A percentile compares a stretch with the other conserved stretches of the same genome.
Evolutionary conservation across 768 basidiomycete species (phyloP).

Genomic region (Leccinum disarticulatum): DNA sequence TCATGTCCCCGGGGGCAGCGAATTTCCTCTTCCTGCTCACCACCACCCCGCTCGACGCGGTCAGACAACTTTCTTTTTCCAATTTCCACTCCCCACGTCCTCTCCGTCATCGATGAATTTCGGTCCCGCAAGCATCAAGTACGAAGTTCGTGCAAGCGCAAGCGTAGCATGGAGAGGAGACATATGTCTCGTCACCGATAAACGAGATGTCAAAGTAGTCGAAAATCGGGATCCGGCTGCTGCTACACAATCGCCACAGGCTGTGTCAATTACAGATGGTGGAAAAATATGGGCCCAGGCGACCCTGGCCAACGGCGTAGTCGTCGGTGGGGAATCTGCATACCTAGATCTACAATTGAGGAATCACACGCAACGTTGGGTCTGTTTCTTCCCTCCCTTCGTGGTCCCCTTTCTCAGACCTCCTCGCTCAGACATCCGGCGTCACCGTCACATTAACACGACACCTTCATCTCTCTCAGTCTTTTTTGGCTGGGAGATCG

Average conservation of each 20-base stretch:
- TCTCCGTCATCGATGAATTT: conserved; percentile 74
- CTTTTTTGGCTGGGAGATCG: conserved; percentile 21
- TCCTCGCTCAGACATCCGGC: conserved; percentile 58
- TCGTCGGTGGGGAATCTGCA: conserved; percentile 67
- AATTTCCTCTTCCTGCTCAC: conserved; percentile 58
- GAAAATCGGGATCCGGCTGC: conserved; percentile 44
- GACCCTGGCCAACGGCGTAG: conserved; percentile 56
- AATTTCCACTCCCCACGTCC: conserved; percentile 64
- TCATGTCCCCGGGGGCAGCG: conserved; percentile 46
- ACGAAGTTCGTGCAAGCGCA: conserved; percentile 72
- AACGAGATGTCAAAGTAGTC: conserved; percentile 61
- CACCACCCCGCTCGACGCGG: conserved; percentile 78
- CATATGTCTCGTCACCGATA: conserved; percentile 63
- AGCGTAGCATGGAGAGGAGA: conserved; percentile 78
- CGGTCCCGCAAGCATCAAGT: conserved; percentile 64
- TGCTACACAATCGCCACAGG: conserved; percentile 47
- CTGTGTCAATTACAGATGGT: conserved; percentile 67
- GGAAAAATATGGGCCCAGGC: conserved; percentile 82
- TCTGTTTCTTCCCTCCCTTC: conserved; percentile 26
- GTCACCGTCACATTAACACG: conserved; percentile 61
- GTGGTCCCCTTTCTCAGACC: conserved; percentile 4
- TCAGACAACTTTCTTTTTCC: conserved; percentile 75
- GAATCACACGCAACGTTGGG: conserved; percentile 82
- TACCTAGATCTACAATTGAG: conserved; percentile 78
- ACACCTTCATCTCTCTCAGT: conserved; percentile 54